Conservation (phyloP, 495 filamentous ascomycete genomes). For the Xylaria sp. region DNA sequence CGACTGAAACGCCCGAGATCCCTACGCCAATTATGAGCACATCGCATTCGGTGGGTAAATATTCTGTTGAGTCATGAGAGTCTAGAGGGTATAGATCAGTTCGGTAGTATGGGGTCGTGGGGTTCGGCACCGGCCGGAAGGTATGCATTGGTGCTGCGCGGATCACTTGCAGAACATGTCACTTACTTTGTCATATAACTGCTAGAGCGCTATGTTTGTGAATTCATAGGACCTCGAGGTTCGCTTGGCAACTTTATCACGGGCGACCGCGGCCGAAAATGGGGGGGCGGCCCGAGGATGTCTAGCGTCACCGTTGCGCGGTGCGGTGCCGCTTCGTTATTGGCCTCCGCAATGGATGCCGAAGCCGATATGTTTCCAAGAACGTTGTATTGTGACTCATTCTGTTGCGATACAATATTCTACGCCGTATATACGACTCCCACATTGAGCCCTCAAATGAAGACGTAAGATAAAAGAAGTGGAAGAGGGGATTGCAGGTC, state of each 20-base stretch:
- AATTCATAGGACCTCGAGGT: neutral
- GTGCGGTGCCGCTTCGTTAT: neutral
- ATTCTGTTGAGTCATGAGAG: slow-evolving; percentile 36
- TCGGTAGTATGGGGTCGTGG: slow-evolving; percentile 38
- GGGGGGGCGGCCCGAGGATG: neutral
- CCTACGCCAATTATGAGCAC: slow-evolving; percentile 43
- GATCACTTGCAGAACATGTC: neutral
- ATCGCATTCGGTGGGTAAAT: slow-evolving; percentile 35
- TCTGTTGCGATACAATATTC: neutral
- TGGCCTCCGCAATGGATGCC: slow-evolving; percentile 1
- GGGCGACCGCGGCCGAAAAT: neutral
- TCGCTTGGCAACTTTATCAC: neutral
- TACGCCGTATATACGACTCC: neutral
- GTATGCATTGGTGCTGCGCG: neutral
- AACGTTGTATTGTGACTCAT: neutral
- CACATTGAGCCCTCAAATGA: neutral
- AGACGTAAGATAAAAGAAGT: neutral
- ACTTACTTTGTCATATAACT: neutral
- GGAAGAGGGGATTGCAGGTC: neutral
- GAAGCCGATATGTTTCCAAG: neutral
- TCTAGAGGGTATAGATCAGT: slow-evolving; percentile 38
- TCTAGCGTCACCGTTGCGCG: slow-evolving; percentile 1
- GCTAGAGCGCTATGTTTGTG: neutral
- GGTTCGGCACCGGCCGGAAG: slow-evolving; percentile 34
- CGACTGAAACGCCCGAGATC: slow-evolving; percentile 32